Base-by-base conservation (phyloP, 495 filamentous ascomycete species). In the Platismatia glauca region DNA sequence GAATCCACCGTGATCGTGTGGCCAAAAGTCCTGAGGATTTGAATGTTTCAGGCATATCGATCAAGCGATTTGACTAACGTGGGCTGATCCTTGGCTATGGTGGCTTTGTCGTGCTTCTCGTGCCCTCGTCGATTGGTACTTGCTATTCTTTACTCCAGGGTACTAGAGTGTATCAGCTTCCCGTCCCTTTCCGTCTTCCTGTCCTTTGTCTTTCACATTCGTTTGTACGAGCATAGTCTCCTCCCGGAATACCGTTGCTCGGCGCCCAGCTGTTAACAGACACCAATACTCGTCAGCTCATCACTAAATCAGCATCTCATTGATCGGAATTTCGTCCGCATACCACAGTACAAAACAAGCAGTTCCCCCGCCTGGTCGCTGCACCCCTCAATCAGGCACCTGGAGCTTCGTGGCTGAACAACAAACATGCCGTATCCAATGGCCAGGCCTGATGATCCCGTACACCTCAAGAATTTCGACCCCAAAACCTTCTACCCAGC, bases 401-500 rank as follows among this genome's bases (percentile, higher is more conserved):
- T 55, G n/a, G 34, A n/a, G 27, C 59, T 38, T 41, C 37, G 27
- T 39, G 59, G 60, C 27, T 39, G 15, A 24, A 38, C 27, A 37
- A 18, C 20, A 57, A 50, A 34, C 16, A 64, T 67, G 61, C 56
- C 61, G 6, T 48, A 66, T 31, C 41, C 64, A 18, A 60, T 59
- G 55, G 43, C 33, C 9, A 37, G 46, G 18, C 46, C 35, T n/a
- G 55, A 58, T 33, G 61, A 64, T 27, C 57, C 65, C 27, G 38
- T 55, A 7, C 48, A 55, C 18, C 65, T 67, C 18, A 46, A 67
- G 58, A 64, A 57, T 29, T 67, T 67, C 61, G 65, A 67, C 48
- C 65, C 65, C 1, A 62, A 56, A n/a, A 67, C 65, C 18, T 67
- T 67, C 52, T 67, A 63, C 18, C 65, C 65, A 31, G 50, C 65